phyloP scores from a whole-genome alignment of 164 flowering plant genomes.

The Paratinospora sagittata region DNA sequence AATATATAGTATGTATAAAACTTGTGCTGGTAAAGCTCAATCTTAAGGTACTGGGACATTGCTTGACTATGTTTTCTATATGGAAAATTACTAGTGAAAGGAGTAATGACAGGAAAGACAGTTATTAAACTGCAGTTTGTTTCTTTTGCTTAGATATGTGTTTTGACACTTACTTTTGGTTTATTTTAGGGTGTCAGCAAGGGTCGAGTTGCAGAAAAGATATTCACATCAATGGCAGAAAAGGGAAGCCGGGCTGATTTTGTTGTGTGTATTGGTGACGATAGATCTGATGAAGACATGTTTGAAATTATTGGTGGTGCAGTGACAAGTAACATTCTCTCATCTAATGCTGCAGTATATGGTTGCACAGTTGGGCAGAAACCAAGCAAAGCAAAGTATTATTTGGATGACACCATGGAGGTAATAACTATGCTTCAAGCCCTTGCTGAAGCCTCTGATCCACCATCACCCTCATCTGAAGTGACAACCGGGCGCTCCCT shows the following conservation, averaged over 20 bases:
- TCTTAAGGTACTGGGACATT: too few relatives aligned
- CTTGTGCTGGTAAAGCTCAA: too few relatives aligned
- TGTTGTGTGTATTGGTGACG: slow-evolving; percentile 57
- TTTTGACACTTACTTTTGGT: slow-evolving; percentile 1
- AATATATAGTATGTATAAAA: too few relatives aligned
- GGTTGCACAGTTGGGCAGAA: slow-evolving; percentile 60
- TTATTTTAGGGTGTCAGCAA: slow-evolving; percentile 53
- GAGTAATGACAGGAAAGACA: too few relatives aligned
- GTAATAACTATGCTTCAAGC: slow-evolving; percentile 42
- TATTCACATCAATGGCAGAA: slow-evolving; percentile 43
- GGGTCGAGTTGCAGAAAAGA: slow-evolving; percentile 55
- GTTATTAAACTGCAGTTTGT: neutral
- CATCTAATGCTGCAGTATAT: slow-evolving; percentile 29
- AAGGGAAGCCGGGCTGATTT: slow-evolving; percentile 45
- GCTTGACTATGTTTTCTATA: too few relatives aligned
- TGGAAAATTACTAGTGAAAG: too few relatives aligned
- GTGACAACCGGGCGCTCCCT: slow-evolving; percentile 8
- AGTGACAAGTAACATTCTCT: slow-evolving; percentile 23
- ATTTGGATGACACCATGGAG: slow-evolving; percentile 46
- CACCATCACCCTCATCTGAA: slow-evolving; percentile 21
- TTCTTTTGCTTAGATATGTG: neutral
- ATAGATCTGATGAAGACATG: slow-evolving; percentile 63
- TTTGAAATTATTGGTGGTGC: slow-evolving; percentile 44
- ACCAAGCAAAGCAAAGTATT: slow-evolving; percentile 60
- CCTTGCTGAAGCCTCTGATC: slow-evolving; percentile 40